These are phyloP conservation scores for Astrephomene gubernaculifera DNA, from an alignment of 139 green algal species.

Conservation along the genomic window DNA sequence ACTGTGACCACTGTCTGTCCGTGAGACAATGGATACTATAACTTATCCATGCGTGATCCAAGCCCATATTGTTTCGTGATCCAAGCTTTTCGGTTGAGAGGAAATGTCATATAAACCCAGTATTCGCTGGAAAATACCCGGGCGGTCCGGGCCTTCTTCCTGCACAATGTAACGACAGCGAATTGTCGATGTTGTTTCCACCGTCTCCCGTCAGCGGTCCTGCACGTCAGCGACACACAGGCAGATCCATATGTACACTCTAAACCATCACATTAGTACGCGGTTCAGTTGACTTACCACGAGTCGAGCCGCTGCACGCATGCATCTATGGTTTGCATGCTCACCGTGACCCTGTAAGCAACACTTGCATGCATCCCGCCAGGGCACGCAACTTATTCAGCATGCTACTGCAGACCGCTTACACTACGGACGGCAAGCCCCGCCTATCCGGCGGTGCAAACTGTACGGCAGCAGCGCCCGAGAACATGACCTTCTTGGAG, in stretches of 20 bases:
- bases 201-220: too few species aligned
- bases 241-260: neutral
- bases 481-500: constrained; percentile 16
- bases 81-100: too few species aligned
- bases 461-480: neutral
- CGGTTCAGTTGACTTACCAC: neutral
- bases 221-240: neutral
- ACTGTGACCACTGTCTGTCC: too few species aligned
- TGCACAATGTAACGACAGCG: too few species aligned
- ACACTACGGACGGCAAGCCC: constrained; percentile 17
- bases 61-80: too few species aligned
- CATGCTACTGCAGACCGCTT: neutral
- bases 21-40: too few species aligned
- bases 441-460: constrained; percentile 43
- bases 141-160: too few species aligned
- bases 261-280: neutral
- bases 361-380: neutral
- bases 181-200: too few species aligned
- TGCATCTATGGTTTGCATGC: neutral
- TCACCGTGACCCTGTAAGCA: neutral
- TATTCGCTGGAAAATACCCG: too few species aligned
- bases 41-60: too few species aligned
- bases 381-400: neutral
- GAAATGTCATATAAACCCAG: too few species aligned
- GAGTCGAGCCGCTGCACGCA: neutral